Conservation (phyloP, 2,329 filamentous ascomycete genomes). For the Pyricularia grisea region DNA sequence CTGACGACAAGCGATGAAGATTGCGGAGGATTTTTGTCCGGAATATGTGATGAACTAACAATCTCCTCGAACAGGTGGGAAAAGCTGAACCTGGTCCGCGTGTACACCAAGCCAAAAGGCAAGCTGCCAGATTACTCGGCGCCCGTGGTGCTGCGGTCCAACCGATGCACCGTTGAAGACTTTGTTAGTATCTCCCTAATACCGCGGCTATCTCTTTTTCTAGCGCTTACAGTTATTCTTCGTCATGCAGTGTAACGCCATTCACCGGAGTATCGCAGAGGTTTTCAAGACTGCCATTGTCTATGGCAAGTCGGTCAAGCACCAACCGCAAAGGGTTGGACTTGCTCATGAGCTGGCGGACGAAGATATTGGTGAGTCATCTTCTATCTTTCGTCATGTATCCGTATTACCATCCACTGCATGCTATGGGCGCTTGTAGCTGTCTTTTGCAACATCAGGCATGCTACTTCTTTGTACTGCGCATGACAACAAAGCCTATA, state of each 20-base stretch:
- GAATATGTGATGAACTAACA: slow-evolving; percentile 2
- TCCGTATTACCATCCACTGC: background rate
- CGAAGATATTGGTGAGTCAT: slow-evolving; percentile 82
- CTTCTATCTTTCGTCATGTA: background rate
- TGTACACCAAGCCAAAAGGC: slow-evolving; percentile 98
- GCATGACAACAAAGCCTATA: background rate
- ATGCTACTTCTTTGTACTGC: background rate
- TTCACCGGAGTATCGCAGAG: slow-evolving; percentile 92
- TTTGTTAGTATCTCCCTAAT: slow-evolving; percentile 61
- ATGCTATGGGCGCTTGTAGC: background rate
- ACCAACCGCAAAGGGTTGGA: slow-evolving; percentile 93
- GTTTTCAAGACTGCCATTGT: slow-evolving; percentile 94
- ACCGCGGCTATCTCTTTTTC: background rate
- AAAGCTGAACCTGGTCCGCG: slow-evolving; percentile 78
- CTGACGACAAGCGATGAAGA: background rate
- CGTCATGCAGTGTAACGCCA: slow-evolving; percentile 74
- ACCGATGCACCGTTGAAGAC: slow-evolving; percentile 84
- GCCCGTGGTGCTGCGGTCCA: slow-evolving; percentile 79
- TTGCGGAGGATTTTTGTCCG: background rate
- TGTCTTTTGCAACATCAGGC: background rate
- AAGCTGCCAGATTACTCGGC: slow-evolving; percentile 84
- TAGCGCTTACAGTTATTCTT: background rate
- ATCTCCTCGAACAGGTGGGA: slow-evolving; percentile 56
- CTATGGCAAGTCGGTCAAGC: slow-evolving; percentile 96
- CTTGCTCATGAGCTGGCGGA: slow-evolving; percentile 85